Percentiles rank a stretch among this genome's conserved stretches.
These are phyloP conservation scores for Botrytis tulipae DNA, from an alignment of 2,329 filamentous ascomycete genomes.

Conservation along the genomic window DNA sequence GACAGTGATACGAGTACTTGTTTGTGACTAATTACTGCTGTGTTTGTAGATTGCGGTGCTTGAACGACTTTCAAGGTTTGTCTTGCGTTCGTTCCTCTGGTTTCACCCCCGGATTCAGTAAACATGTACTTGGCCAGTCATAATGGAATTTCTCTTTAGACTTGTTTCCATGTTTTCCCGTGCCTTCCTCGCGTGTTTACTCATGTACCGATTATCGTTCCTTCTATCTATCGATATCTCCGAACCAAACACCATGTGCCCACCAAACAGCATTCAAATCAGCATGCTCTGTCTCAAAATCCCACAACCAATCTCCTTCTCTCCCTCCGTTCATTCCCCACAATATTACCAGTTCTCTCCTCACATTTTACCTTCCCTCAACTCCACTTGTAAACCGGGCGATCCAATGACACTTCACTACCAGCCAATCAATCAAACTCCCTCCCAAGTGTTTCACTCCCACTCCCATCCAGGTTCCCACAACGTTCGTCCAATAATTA, in stretches of 20 bases:
- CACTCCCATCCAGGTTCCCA: background rate
- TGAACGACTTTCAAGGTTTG: background rate
- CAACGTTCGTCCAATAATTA: constrained; percentile 2
- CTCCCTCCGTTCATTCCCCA: background rate
- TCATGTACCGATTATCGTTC: background rate
- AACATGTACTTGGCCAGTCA: background rate
- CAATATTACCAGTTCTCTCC: background rate
- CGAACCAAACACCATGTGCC: background rate
- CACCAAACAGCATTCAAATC: background rate
- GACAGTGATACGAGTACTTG: constrained; percentile 6
- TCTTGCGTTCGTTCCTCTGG: background rate
- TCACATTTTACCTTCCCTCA: background rate
- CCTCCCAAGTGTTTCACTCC: background rate
- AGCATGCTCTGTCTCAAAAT: background rate
- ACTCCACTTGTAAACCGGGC: background rate
- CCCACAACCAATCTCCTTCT: background rate
- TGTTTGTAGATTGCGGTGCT: background rate
- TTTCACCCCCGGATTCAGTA: background rate
- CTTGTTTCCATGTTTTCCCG: constrained; percentile 5
- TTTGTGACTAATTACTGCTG: background rate
- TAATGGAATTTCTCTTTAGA: background rate
- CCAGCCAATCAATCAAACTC: background rate
- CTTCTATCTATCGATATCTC: background rate
- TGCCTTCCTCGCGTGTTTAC: background rate
- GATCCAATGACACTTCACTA: background rate